Conservation (phyloP, 495 filamentous ascomycete species). For the Cudoniella acicularis region DNA sequence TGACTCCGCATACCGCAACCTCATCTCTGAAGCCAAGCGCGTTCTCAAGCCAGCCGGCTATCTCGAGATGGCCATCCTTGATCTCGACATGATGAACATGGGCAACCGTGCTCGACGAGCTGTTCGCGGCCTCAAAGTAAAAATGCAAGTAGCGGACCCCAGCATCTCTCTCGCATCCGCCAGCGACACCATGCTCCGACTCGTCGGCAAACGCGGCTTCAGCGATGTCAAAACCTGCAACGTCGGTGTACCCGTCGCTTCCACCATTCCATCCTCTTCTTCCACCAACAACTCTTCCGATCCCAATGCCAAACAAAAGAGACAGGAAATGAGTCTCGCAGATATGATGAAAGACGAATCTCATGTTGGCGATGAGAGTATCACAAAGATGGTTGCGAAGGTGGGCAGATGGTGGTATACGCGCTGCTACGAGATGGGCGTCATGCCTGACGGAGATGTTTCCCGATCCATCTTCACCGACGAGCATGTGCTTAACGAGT, state of each 20-base stretch:
- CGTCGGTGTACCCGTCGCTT: constrained; percentile 85
- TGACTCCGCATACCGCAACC: constrained; percentile 69
- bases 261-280: constrained; percentile 47
- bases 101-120: constrained; percentile 70
- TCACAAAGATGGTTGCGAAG: constrained; percentile 85
- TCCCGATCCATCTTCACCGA: constrained; percentile 67
- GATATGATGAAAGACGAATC: constrained; percentile 67
- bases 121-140: constrained; percentile 69
- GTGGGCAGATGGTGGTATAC: constrained; percentile 98
- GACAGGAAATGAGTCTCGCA: constrained; percentile 51
- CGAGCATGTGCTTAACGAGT: constrained; percentile 71
- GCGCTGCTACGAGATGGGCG: constrained; percentile 74
- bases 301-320: constrained; percentile 13
- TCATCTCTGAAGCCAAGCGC: constrained; percentile 83
- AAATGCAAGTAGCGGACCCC: constrained; percentile 43
- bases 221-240: constrained; percentile 81
- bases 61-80: constrained; percentile 79
- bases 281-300: constrained; percentile 5
- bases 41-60: constrained; percentile 89
- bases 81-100: constrained; percentile 87
- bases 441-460: constrained; percentile 48
- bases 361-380: constrained; percentile 66
- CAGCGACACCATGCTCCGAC: constrained; percentile 71
- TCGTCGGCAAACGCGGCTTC: constrained; percentile 77
- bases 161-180: constrained; percentile 64